These are phyloP conservation scores for Tulasnella sp. DNA, from an alignment of 768 basidiomycete species.

Conservation along the genomic window DNA sequence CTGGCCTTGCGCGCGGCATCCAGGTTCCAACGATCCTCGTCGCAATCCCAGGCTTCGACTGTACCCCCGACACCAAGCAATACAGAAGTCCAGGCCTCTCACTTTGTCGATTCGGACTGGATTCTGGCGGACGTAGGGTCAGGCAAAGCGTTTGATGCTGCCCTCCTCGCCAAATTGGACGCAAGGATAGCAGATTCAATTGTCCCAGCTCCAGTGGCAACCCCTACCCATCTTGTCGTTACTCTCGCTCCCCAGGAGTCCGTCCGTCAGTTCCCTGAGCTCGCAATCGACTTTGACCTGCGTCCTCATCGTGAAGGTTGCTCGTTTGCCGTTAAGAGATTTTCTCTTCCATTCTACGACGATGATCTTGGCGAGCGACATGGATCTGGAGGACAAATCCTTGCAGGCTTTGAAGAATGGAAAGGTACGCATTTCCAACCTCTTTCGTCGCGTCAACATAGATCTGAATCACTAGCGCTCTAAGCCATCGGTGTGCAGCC, in stretches of 20 bases:
- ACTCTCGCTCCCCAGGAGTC: neutral
- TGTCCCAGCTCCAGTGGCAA: neutral
- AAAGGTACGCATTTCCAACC: constrained; percentile 29
- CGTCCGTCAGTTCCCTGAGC: neutral
- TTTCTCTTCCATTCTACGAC: constrained; percentile 27
- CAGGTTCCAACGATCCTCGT: neutral
- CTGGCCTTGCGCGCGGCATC: neutral
- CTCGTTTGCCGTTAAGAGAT: constrained; percentile 33
- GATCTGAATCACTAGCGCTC: neutral
- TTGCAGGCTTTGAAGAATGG: constrained; percentile 44
- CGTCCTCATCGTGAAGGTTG: constrained; percentile 24
- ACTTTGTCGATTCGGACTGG: neutral
- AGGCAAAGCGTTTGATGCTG: neutral
- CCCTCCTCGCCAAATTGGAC: neutral
- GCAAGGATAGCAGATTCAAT: neutral
- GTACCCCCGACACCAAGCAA: neutral
- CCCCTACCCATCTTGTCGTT: constrained; percentile 5
- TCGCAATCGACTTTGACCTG: constrained; percentile 4
- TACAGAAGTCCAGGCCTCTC: neutral
- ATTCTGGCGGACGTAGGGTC: neutral
- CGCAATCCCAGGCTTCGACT: neutral
- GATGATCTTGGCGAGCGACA: constrained; percentile 18
- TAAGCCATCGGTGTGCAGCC: neutral
- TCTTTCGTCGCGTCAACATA: neutral
- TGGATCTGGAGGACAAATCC: constrained; percentile 23